These are phyloP conservation scores for Amanita inopinata DNA, from an alignment of 768 basidiomycete genomes.

Conservation along the genomic window DNA sequence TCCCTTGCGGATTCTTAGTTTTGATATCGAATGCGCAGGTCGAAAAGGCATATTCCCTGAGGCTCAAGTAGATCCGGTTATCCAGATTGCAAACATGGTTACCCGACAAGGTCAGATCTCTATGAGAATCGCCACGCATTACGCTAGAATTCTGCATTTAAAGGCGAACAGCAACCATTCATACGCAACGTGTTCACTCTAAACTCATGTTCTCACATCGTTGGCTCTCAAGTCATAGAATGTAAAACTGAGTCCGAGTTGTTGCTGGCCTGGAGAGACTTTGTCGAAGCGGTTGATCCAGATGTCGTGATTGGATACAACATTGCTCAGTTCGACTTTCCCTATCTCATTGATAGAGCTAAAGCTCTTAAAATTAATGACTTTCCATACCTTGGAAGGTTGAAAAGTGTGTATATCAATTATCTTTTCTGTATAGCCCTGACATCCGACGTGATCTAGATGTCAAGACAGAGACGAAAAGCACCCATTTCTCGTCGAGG, in stretches of 20 bases:
- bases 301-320: slow-evolving; percentile 98
- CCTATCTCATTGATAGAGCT: slow-evolving; percentile 90
- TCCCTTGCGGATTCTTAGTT: slow-evolving; percentile 88
- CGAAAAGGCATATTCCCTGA: slow-evolving; percentile 97
- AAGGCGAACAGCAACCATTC: slow-evolving; percentile 89
- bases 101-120: slow-evolving; percentile 72
- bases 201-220: slow-evolving; percentile 89
- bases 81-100: slow-evolving; percentile 99
- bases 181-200: slow-evolving; percentile 95
- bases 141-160: slow-evolving; percentile 4
- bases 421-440: background rate
- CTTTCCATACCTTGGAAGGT: slow-evolving; percentile 69
- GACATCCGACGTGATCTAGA: slow-evolving; percentile 33
- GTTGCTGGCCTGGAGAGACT: slow-evolving; percentile 82
- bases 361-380: slow-evolving; percentile 60
- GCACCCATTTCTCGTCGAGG: slow-evolving; percentile 95
- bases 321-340: slow-evolving; percentile 88
- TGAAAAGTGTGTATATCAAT: slow-evolving; percentile 52
- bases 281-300: slow-evolving; percentile 84
- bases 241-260: slow-evolving; percentile 68
- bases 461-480: slow-evolving; percentile 70
- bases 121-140: background rate
- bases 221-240: slow-evolving; percentile 91
- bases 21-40: slow-evolving; percentile 99
- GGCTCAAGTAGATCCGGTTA: slow-evolving; percentile 82